phyloP scores from a whole-genome alignment of 208 protist genomes.

The Trypanosoma avium region DNA sequence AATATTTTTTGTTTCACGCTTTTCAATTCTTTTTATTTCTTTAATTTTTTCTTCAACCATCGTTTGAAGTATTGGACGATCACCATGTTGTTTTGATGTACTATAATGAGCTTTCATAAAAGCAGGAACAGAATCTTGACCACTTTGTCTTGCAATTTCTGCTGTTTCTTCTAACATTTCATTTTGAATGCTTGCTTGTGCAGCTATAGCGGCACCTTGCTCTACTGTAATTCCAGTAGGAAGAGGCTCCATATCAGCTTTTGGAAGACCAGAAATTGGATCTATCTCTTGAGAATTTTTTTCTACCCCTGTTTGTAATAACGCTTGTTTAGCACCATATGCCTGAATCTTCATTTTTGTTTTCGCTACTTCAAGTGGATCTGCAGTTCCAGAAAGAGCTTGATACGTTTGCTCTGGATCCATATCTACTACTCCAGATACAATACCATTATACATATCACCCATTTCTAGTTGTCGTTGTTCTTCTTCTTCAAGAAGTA shows the following conservation, averaged over 20 bases:
- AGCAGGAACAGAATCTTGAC: conserved; percentile 55
- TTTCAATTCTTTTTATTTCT: conserved; percentile 52
- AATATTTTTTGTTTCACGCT: conserved; percentile 11
- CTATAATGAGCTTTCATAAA: conserved; percentile 62
- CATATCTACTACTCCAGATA: conserved; percentile 75
- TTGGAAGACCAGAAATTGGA: conserved; percentile 77
- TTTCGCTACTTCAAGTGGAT: conserved; percentile 80
- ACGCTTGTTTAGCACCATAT: conserved; percentile 76
- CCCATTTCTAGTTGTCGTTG: conserved; percentile 83
- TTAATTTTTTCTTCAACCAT: conserved; percentile 74
- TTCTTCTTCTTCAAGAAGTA: conserved; percentile 72
- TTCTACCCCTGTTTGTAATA: conserved; percentile 33
- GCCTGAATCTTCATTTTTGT: conserved; percentile 87
- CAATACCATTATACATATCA: conserved; percentile 75
- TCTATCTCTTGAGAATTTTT: conserved; percentile 41
- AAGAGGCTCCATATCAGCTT: conserved; percentile 70
- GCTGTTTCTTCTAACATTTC: conserved; percentile 78
- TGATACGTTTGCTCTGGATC: conserved; percentile 88
- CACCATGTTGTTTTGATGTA: conserved; percentile 59
- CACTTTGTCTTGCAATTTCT: conserved; percentile 54
- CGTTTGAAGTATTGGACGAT: conserved; percentile 59
- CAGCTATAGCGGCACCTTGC: conserved; percentile 75
- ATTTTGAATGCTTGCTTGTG: conserved; percentile 71
- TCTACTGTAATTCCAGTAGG: conserved; percentile 83
- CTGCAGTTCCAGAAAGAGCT: conserved; percentile 76